These are phyloP conservation scores for Penicillium atrosanguineum DNA, from an alignment of 495 filamentous ascomycete species.

Conservation along the genomic window DNA sequence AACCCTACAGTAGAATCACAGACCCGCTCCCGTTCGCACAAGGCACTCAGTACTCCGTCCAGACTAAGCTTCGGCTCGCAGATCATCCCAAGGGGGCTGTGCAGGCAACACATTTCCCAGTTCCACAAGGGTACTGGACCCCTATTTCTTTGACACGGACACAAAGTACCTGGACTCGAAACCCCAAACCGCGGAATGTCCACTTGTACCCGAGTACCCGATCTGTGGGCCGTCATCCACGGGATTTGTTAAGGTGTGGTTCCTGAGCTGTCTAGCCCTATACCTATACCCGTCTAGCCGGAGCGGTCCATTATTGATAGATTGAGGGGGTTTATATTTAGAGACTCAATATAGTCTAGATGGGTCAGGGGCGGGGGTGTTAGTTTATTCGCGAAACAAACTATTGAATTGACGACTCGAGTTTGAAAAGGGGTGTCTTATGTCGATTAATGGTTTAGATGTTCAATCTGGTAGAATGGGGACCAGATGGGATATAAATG, in stretches of 20 bases:
- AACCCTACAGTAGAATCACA: neutral
- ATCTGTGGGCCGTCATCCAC: neutral
- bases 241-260: neutral
- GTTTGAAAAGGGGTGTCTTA: too few species aligned
- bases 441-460: too few species aligned
- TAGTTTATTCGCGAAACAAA: too few species aligned
- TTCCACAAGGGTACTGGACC: slow-evolving; percentile 2
- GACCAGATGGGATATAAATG: too few species aligned
- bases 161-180: too few species aligned
- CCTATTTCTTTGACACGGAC: neutral
- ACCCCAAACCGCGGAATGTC: too few species aligned
- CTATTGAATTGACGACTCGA: too few species aligned
- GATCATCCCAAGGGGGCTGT: slow-evolving; percentile 10
- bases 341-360: too few species aligned
- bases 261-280: neutral
- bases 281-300: neutral
- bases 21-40: neutral
- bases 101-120: slow-evolving; percentile 15
- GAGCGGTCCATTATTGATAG: too few species aligned
- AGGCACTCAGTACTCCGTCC: neutral
- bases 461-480: too few species aligned
- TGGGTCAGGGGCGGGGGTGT: too few species aligned
- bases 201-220: neutral
- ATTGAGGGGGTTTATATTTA: too few species aligned
- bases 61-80: neutral